Base-by-base conservation (phyloP, 306 rosid species). In the Quercus glauca region DNA sequence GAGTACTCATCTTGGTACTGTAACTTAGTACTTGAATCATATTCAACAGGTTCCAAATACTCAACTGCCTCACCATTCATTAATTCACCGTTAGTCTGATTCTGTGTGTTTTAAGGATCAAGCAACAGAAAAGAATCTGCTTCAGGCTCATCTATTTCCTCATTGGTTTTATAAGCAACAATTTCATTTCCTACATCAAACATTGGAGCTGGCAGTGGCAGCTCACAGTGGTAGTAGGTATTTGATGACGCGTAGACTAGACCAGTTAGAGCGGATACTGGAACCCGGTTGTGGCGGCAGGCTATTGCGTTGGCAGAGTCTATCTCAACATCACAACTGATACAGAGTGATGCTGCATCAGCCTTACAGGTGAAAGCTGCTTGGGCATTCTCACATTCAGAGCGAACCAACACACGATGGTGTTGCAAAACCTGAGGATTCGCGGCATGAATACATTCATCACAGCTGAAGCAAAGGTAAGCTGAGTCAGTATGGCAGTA, bases 401-500 rank as follows among this genome's bases (percentile, higher is more conserved):
- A 21, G 19, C 80, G 68, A 23, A 77, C 21, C 15, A 11, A n/a
- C 55, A 68, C 80, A 5, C 80, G 75, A 18, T 77, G 68, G 69
- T 68, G 74, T 15, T 55, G 28, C 74, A 63, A 77, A 68, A 56
- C n/a, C 0, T 55, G 75, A 2, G 69, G 56, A 17, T 13, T 65
- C 11, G 25, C 1, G 0, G 43, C 68, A 13, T 77, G 75, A 60
- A 77, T 68, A 7, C 45, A 51, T 33, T 19, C 43, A 17, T 77
- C 75, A 29, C 75, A 77, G 19, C 68, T 33, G 28, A 51, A 9
- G 23, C 80, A 76, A 31, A 65, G 74, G 37, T 28, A 76, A 6
- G 67, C 80, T 7, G 80, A 77, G 37, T 77, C 74, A 8, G 75
- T 68, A 17, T 55, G 80, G 64, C 80, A 77, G 67, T 77, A 77